Evolutionary conservation across 306 rosid species (phyloP), one percentile per base, ranked within the genome.

Genomic region (Delonix regia): DNA sequence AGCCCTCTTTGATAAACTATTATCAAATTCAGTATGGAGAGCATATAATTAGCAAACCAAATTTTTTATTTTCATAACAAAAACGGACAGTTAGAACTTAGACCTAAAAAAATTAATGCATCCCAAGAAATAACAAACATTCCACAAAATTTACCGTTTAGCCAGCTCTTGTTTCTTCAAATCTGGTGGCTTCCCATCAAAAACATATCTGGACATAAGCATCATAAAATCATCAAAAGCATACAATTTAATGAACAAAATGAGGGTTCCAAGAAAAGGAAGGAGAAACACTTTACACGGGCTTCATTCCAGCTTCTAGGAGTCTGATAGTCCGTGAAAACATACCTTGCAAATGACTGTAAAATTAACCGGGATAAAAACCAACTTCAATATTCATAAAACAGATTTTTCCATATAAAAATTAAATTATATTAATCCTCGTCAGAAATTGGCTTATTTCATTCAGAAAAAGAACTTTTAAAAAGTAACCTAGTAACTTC

Each of bases 331-430:
- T 95, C 82, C 99, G 85, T 1, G 86, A 30, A 85, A 95, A 95
- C 99, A 95, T 89, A 75, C 99, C 99, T 86, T 94, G 99, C 94
- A 94, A 86, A 84, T 95, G 99, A 83, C 99, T 95, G 51, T 27
- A 82, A 11, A 44, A 21, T 27, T 19, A 12, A 39, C 33, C 49
- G 10, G 68, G 75, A 83, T 44, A 71, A 83, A 74, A 85, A 74
- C n/a, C 71, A 77, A 65, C 38, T 22, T 60, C 84, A 82, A 14
- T 33, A 71, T 57, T 21, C 36, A 55, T 6, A 60, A 25, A 65
- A 39, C 74, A 78, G 25, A 75, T 52, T 9, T 12, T 30, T 9
- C 30, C 30, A 68, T 30, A 24, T 22, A 67, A 67, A 2, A 25
- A 42, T 11, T 24, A 42, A 21, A 70, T 10, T 7, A 18, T n/a